Evolutionary conservation across 768 basidiomycete genomes (phyloP), one percentile per base, ranked within the genome.

Genomic region (Lactarius quietus): DNA sequence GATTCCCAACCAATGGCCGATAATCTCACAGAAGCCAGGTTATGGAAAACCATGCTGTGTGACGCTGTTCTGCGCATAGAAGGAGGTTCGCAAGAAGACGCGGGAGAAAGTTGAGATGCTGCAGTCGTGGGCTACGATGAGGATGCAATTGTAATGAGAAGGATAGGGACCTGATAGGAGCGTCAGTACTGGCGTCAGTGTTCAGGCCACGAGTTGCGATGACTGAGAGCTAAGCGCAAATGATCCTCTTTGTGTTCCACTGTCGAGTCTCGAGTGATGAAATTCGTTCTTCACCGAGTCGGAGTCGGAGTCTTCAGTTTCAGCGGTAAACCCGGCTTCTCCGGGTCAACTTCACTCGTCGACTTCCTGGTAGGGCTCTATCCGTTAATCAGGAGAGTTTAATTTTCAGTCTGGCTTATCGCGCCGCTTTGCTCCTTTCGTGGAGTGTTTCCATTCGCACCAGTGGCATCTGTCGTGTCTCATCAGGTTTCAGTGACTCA

Each of bases 221-320:
- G 83, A 41, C 75, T 89, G 23, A 85, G 83, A 72, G 88, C 89
- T 71, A 76, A 88, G 68, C 89, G 85, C 83, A 0, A 72, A 88
- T 3, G 88, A 89, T 73, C 81, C 87, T 41, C 39, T 41, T 41
- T 45, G 43, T 45, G 33, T 8, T 33, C 33, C 33, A 33, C 3
- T 8, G 33, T 33, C 8, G 8, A 33, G n/a, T n/a, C n/a, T n/a
- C n/a, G n/a, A 33, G 33, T 33, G 3, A 8, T 33, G 33, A 41
- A 43, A n/a, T n/a, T n/a, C n/a, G n/a, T 18, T 20, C 41, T 43
- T 43, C 41, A 43, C 20, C 41, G 1, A 8, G 18, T 71, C 73
- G 14, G 74, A 73, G 57, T 84, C 87, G 64, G n/a, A n/a, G n/a
- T n/a, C n/a, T n/a, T n/a, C n/a, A n/a, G n/a, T n/a, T n/a, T 78